Percentiles rank a stretch among this genome's conserved stretches.
These are phyloP conservation scores for Trichosporon sp. DNA, from an alignment of 1,284 basidiomycete species.

Conservation along the genomic window DNA sequence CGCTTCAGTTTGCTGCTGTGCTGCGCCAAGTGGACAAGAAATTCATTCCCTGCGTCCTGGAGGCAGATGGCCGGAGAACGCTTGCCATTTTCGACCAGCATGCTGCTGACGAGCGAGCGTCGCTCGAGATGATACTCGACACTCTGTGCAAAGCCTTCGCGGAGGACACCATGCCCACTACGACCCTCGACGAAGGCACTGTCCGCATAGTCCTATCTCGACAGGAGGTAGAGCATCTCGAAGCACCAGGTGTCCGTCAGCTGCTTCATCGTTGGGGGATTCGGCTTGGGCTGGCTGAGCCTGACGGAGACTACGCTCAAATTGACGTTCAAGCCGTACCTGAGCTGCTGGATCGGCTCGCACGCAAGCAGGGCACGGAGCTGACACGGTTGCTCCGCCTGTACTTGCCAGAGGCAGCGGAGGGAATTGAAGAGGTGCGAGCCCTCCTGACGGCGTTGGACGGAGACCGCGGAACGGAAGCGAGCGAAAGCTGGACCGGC, in stretches of 20 bases:
- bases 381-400: constrained; percentile 34
- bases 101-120: constrained; percentile 85
- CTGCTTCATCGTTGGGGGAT: constrained; percentile 70
- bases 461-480: neutral
- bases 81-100: constrained; percentile 88
- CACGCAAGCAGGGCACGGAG: constrained; percentile 26
- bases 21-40: constrained; percentile 82
- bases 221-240: constrained; percentile 57
- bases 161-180: constrained; percentile 46
- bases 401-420: constrained; percentile 27
- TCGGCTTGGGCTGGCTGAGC: constrained; percentile 46
- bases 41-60: constrained; percentile 67
- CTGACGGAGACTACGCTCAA: constrained; percentile 41
- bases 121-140: constrained; percentile 75
- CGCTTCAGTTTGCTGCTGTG: constrained; percentile 56
- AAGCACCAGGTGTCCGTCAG: constrained; percentile 19
- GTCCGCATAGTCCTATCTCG: constrained; percentile 59
- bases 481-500: constrained; percentile 37
- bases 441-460: constrained; percentile 25
- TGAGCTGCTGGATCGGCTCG: constrained; percentile 31
- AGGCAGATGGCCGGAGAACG: neutral
- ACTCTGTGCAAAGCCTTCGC: constrained; percentile 61
- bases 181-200: constrained; percentile 30
- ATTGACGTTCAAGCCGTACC: constrained; percentile 43
- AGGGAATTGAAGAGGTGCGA: constrained; percentile 29